Base-by-base conservation (phyloP, 2,329 filamentous ascomycete genomes). In the Zasmidium angulare region DNA sequence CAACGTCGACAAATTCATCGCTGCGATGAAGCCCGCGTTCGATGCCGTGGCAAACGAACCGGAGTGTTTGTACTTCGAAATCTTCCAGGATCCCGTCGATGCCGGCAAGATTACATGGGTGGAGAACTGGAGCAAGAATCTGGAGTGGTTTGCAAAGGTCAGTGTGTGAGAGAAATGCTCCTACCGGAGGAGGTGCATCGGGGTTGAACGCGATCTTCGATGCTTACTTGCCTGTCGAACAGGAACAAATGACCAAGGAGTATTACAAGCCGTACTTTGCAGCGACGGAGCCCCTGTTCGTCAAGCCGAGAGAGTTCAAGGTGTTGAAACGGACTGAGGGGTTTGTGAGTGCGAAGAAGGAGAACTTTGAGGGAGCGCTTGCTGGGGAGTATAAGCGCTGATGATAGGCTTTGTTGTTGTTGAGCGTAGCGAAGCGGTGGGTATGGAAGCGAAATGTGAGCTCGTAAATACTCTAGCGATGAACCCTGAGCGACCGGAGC, bases 251-350 rank as follows among this genome's bases (percentile, higher is more conserved):
- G 29, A 48, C 57, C 31, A 79, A 78, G 63, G 66, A 72, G 1
- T 79, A 79, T 58, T 79, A 79, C 60, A 71, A 73, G 47, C 74
- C 75, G 20, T 79, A 78, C 59, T 60, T 77, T 1, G 71, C 68
- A 14, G 63, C 68, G 7, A 79, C 77, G 11, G 70, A 74, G 67
- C 69, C 73, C 12, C 71, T 79, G 72, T 78, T 73, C 59, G 56
- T 75, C 43, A 78, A 78, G 63, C 73, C 75, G 1, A 68, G 75
- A 29, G 72, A 77, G 55, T 66, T 69, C 12, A 55, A 51, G 46
- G 51, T 63, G 2, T 57, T 55, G 55, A 61, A 58, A 53, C 52
- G 61, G 2, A 3, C 59, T 19, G 49, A 40, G 1, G 48, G 48
- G 23, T 59, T 51, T 49, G 20, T 63, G 0, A 40, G 46, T 31